Conservation (phyloP, 1,284 basidiomycete species). For the Cryptococcus wingfieldii region DNA sequence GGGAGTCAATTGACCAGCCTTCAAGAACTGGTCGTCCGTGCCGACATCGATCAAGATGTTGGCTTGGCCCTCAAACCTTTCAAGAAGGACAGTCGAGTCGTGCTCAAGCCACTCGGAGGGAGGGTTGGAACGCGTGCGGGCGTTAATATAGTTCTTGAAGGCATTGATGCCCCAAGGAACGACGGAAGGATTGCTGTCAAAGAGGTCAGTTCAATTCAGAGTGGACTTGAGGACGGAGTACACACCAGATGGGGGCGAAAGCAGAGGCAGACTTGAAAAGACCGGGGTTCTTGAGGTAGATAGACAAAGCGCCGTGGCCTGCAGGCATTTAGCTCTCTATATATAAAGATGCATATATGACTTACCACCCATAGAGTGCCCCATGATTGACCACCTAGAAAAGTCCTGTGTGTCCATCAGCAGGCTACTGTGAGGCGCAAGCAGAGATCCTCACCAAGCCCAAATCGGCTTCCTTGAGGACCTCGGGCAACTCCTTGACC, state of each 20-base stretch:
- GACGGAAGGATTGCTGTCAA: conserved; percentile 66
- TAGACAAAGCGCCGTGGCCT: conserved; percentile 83
- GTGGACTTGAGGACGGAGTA: conserved; percentile 1
- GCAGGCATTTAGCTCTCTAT: neutral
- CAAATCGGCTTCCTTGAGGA: conserved; percentile 64
- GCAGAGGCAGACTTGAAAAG: conserved; percentile 84
- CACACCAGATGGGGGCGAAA: conserved; percentile 75
- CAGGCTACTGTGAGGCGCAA: neutral
- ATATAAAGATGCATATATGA: neutral
- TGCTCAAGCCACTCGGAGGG: conserved; percentile 54
- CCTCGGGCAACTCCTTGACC: conserved; percentile 72
- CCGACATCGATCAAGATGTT: conserved; percentile 84
- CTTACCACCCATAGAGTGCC: conserved; percentile 80
- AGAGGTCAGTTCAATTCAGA: neutral
- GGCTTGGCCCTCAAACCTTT: conserved; percentile 59
- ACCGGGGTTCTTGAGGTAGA: conserved; percentile 72
- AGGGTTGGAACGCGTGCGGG: conserved; percentile 44
- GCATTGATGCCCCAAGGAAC: conserved; percentile 92
- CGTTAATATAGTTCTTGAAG: conserved; percentile 74
- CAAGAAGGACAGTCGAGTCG: conserved; percentile 81
- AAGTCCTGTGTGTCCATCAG: conserved; percentile 28
- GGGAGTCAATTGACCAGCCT: conserved; percentile 79
- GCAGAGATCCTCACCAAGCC: conserved; percentile 50
- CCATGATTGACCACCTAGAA: conserved; percentile 62
- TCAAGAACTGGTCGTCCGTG: conserved; percentile 79